phyloP scores from a whole-genome alignment of 2,329 filamentous ascomycete species.

The Samsoniella hepiali region DNA sequence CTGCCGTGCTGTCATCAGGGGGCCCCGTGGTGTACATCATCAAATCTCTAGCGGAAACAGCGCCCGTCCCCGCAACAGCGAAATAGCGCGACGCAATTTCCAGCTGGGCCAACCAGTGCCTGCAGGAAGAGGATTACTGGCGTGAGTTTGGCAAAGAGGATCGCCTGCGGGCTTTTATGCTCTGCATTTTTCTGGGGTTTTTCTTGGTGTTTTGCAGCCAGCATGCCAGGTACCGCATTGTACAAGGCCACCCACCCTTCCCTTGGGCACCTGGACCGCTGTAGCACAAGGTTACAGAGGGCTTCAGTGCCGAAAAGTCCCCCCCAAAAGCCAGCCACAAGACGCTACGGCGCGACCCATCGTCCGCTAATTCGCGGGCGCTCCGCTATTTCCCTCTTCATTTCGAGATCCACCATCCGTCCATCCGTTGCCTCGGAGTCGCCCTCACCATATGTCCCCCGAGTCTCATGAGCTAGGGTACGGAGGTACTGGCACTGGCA shows the following conservation, averaged over 20 bases:
- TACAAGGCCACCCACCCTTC: too few relatives aligned
- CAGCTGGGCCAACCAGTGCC: constrained; percentile 15
- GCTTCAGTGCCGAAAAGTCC: too few relatives aligned
- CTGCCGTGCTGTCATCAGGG: neutral
- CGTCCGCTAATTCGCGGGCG: neutral
- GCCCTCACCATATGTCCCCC: neutral
- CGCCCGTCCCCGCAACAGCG: neutral
- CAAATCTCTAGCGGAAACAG: neutral
- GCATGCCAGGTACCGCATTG: too few relatives aligned
- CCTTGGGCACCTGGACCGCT: too few relatives aligned
- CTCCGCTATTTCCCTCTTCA: constrained; percentile 16
- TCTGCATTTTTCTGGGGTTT: too few relatives aligned
- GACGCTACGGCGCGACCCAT: neutral
- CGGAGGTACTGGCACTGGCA: neutral
- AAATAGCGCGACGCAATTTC: constrained; percentile 28
- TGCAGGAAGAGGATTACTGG: neutral
- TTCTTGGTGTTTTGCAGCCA: too few relatives aligned
- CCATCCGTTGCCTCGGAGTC: constrained; percentile 15
- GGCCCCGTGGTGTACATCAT: neutral
- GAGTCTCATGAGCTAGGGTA: neutral
- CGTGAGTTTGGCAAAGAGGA: neutral
- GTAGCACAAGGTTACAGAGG: too few relatives aligned
- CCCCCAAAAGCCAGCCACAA: neutral
- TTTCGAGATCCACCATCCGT: constrained; percentile 15
- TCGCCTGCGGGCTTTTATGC: neutral